Percentiles rank a stretch among this genome's conserved stretches.
Evolutionary conservation across 352 stramenopile species (phyloP).

Genomic region (Plasmopara halstedii): DNA sequence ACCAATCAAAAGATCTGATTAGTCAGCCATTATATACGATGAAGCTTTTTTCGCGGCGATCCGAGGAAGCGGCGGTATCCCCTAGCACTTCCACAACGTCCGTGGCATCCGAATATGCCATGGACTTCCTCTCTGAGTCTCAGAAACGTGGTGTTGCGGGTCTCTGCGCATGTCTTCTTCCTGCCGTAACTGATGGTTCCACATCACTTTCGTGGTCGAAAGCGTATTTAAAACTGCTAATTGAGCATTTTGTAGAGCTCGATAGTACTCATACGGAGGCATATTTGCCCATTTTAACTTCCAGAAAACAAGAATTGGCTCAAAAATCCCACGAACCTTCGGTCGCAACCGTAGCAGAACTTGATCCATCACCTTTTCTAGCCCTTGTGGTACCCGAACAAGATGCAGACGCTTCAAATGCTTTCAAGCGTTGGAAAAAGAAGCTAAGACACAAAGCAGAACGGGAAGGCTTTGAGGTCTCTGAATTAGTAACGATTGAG

Average conservation of each 20-base stretch:
- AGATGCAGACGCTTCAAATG: slow-evolving; percentile 6
- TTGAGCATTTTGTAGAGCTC: slow-evolving; percentile 57
- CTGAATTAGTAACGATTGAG: slow-evolving; percentile 16
- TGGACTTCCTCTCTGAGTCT: slow-evolving; percentile 31
- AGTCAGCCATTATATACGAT: slow-evolving; percentile 14
- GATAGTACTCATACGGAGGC: slow-evolving; percentile 46
- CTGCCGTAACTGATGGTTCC: slow-evolving; percentile 60
- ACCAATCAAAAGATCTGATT: slow-evolving; percentile 7
- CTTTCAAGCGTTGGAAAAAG: slow-evolving; percentile 23
- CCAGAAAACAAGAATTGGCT: slow-evolving; percentile 12
- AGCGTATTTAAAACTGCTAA: slow-evolving; percentile 49
- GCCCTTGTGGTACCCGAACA: slow-evolving; percentile 38
- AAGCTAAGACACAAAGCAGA: slow-evolving; percentile 16
- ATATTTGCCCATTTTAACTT: slow-evolving; percentile 64
- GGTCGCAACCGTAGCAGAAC: slow-evolving; percentile 4
- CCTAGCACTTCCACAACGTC: background rate
- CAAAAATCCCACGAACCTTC: slow-evolving; percentile 18
- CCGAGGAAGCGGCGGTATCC: background rate
- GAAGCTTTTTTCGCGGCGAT: slow-evolving; percentile 21
- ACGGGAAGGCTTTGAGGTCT: slow-evolving; percentile 3
- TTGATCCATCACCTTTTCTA: slow-evolving; percentile 60
- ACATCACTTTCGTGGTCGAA: slow-evolving; percentile 46
- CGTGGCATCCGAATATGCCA: slow-evolving; percentile 12
- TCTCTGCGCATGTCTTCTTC: slow-evolving; percentile 60
- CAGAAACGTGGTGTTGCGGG: slow-evolving; percentile 68